phyloP scores from a whole-genome alignment of 2,329 filamentous ascomycete species.

The Bisporella sp. region DNA sequence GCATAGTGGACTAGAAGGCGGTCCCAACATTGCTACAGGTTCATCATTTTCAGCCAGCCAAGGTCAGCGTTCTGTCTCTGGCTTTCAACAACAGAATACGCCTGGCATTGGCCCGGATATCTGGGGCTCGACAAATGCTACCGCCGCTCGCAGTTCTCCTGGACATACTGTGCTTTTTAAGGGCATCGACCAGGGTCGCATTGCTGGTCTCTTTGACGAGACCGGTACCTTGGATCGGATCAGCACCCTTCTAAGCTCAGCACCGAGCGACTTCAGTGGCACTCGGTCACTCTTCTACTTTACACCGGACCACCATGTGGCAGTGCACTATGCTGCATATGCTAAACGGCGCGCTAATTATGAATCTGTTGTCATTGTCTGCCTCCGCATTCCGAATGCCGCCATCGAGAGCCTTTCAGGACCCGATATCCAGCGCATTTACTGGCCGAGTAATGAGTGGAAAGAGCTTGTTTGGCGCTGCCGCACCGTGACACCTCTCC shows the following conservation, averaged over 20 bases:
- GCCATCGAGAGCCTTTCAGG: no score
- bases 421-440: no score
- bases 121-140: slow-evolving; percentile 2
- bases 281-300: slow-evolving; percentile 5
- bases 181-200: slow-evolving; percentile 3
- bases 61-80: slow-evolving; percentile 2
- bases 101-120: slow-evolving; percentile 3
- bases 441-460: no score
- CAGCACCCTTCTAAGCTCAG: slow-evolving; percentile 4
- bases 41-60: slow-evolving; percentile 1
- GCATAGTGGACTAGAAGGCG: no score
- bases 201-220: slow-evolving; percentile 5
- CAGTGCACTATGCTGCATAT: slow-evolving; percentile 3
- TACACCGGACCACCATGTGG: slow-evolving; percentile 3
- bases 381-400: no score
- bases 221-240: slow-evolving; percentile 5
- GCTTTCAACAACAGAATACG: slow-evolving; percentile 3
- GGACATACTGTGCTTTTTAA: slow-evolving; percentile 5
- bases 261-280: slow-evolving; percentile 5
- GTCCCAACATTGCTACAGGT: slow-evolving; percentile 3
- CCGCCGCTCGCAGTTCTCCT: slow-evolving; percentile 2
- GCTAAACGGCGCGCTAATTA: no score
- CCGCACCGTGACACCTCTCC: no score
- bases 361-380: no score
- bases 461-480: no score